Percentiles rank a stretch among this genome's conserved stretches.
Conservation (phyloP, 495 filamentous ascomycete species). For the Coniosporium apollinis region DNA sequence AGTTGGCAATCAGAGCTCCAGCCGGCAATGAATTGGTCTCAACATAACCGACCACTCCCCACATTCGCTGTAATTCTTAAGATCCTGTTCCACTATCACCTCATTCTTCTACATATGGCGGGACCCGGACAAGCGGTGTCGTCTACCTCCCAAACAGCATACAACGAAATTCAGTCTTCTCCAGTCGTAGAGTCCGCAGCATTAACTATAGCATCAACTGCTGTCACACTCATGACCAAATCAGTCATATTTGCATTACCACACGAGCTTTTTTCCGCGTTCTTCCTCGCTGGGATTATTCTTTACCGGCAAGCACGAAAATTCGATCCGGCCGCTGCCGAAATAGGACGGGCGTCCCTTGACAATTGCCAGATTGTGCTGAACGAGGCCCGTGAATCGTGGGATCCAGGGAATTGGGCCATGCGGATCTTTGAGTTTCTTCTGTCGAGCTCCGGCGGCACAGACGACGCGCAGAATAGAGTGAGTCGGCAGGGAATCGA, state of each 20-base stretch:
- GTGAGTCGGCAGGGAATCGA: not conserved
- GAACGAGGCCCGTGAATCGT: not conserved
- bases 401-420: not conserved
- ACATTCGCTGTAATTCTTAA: constrained; percentile 2
- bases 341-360: not conserved
- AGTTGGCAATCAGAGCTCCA: constrained; percentile 3
- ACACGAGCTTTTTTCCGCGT: not conserved
- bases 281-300: not conserved
- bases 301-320: not conserved
- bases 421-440: constrained; percentile 1
- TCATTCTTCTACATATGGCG: constrained; percentile 2
- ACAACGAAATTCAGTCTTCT: not conserved
- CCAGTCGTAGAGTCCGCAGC: not conserved
- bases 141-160: not conserved
- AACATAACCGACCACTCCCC: not conserved
- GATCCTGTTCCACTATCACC: constrained; percentile 4
- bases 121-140: not conserved
- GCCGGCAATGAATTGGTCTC: not conserved
- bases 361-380: constrained; percentile 1
- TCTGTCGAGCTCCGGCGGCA: not conserved
- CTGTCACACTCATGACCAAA: not conserved
- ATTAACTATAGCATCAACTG: not conserved
- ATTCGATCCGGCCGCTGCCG: not conserved
- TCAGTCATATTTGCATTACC: constrained; percentile 1
- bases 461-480: not conserved